Evolutionary conservation across 2,329 filamentous ascomycete species (phyloP), one percentile per base, ranked within the genome.

Genomic region (Fusarium sp.): DNA sequence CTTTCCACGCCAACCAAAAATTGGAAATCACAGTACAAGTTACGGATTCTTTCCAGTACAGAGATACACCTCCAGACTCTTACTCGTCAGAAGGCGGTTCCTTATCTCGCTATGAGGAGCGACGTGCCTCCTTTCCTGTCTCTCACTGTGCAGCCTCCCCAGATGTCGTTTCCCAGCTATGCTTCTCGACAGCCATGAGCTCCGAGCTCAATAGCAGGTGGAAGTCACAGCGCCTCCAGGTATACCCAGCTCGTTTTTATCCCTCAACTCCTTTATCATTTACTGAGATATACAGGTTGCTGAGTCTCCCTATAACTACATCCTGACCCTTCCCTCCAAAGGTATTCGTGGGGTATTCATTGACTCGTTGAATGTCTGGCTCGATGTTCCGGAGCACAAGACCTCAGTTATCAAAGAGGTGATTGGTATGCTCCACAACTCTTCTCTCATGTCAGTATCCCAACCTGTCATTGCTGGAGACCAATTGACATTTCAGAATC

Each of bases 391-490:
- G 0, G 39, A 30, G 1, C 41, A 60, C 1, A 60, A 48, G 2
- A n/a, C 35, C 2, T 18, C 31, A 0, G 28, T 42, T 0, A 36
- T 68, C 26, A 68, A 68, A 35, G 31, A 28, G 0, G 33, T 68
- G 1, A 51, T 48, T 2, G 26, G 18, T 16, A 68, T 53, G 31
- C 61, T 68, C 1, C 65, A 68, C 1, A 41, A 54, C 10, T 66
- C 65, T 1, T 68, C 65, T 3, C 65, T 68, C 4, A 68, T 68
- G 54, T 66, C 3, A 6, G 55, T 30, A 7, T 10, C 5, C 22
- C 14, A 13, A 9, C 5, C 3, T 7, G 0, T 3, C 15, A 2
- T 7, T 16, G 3, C 3, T 22, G 0, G 3, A 20, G 1, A n/a
- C 3, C 11, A 10, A 1, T 8, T 62, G 1, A 62, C 3, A 7